Conservation (phyloP, 345 rosid genomes). For the Euphorbia lathyris region DNA sequence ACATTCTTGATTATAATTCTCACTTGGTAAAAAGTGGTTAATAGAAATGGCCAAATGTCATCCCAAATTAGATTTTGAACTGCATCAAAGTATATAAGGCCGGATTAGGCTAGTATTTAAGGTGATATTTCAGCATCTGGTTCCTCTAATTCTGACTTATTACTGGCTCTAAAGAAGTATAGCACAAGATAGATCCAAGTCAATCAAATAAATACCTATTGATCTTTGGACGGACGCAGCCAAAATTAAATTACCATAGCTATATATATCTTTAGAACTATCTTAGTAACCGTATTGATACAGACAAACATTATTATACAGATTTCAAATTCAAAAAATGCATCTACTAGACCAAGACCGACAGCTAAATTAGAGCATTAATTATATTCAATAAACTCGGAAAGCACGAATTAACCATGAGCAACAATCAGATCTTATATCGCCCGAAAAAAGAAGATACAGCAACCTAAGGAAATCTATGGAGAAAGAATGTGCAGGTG, state of each 20-base stretch:
- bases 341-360: no score
- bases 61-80: background rate
- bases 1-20: background rate
- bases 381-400: no score
- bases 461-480: no score
- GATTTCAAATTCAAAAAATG: no score
- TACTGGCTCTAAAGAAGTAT: background rate
- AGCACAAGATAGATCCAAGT: background rate
- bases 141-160: no score
- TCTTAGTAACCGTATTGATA: no score
- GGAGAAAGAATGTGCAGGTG: background rate
- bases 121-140: no score
- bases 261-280: no score
- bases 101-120: background rate
- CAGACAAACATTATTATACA: no score
- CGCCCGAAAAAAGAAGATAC: no score
- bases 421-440: constrained; percentile 23
- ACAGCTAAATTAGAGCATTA: no score
- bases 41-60: background rate
- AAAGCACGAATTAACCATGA: constrained; percentile 10
- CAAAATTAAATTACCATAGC: no score
- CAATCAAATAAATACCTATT: background rate
- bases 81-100: background rate
- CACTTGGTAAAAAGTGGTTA: background rate
- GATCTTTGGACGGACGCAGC: background rate